Base-by-base conservation (phyloP, 2,329 filamentous ascomycete genomes). In the Apiospora kogelbergensis region DNA sequence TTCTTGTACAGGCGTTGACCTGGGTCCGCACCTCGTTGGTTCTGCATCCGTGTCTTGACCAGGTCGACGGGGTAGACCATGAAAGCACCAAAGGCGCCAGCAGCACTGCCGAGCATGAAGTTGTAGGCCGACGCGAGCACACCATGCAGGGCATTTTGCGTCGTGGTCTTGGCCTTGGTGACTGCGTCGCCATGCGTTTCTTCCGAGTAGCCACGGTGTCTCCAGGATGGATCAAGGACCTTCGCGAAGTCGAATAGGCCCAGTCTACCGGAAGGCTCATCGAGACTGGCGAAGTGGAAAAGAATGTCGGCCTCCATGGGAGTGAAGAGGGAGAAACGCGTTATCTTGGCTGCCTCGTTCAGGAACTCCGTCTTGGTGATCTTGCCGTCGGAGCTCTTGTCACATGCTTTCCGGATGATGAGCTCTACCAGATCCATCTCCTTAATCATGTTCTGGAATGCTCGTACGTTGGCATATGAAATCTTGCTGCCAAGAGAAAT, bases 31-130 rank as follows among this genome's bases (percentile, higher is more conserved):
- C 89, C 90, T 73, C 96, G 90, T 85, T 99, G 96, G 84, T 99
- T 99, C 82, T 99, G 96, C 90, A 99, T 93, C 71, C 96, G 91
- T 1, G 96, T 99, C 88, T 99, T 99, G 80, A 99, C 96, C 71
- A 99, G 84, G 84, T 99, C 96, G 78, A 99, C 98, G 30, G 96
- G 96, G 80, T 99, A 99, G 67, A 99, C 96, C 94, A 99, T 98
- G 80, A 99, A 98, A 15, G 96, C 96, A 79, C 96, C 96, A 78
- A 99, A 99, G 11, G 96, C 96, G 81, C 96, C 96, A 9, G 96
- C 96, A 74, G 97, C 74, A 79, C 93, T 94, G 70, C 96, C 96
- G 7, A 99, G 89, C 3, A 84, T 90, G 79, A 99, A 99, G 85
- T 97, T 95, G 81, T 98, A 97, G 1, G 86, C 88, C 1, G 95